Conservation (phyloP, 257 asterid species). For the Galeopsis tetrahit region DNA sequence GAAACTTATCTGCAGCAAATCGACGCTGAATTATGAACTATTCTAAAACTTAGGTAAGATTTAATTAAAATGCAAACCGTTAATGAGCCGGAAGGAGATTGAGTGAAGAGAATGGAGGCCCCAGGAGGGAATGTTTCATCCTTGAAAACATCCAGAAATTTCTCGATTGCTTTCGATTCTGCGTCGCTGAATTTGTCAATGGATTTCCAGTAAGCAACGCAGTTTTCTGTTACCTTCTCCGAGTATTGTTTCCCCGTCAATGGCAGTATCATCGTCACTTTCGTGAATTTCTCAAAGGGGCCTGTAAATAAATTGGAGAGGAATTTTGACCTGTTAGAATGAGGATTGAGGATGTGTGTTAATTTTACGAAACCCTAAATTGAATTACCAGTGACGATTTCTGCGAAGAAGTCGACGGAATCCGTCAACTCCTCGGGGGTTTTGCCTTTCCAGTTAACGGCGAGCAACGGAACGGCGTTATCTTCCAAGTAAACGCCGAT, state of each 20-base stretch:
- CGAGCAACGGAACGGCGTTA: slow-evolving; percentile 56
- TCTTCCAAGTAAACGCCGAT: slow-evolving; percentile 81
- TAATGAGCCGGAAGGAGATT: slow-evolving; percentile 71
- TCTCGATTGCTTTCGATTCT: slow-evolving; percentile 61
- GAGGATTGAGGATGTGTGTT: neutral
- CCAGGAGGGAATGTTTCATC: slow-evolving; percentile 73
- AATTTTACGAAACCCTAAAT: neutral
- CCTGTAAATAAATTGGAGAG: slow-evolving; percentile 43
- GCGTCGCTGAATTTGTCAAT: slow-evolving; percentile 62
- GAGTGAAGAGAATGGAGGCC: slow-evolving; percentile 82
- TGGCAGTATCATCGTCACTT: slow-evolving; percentile 78
- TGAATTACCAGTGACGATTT: slow-evolving; percentile 61
- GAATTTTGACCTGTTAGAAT: neutral
- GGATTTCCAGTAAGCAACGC: slow-evolving; percentile 74
- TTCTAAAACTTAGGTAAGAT: neutral
- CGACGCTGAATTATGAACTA: neutral
- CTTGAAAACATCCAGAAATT: slow-evolving; percentile 59
- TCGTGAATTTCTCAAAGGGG: slow-evolving; percentile 74
- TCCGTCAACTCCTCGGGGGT: slow-evolving; percentile 58
- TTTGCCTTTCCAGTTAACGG: slow-evolving; percentile 85
- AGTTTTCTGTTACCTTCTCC: slow-evolving; percentile 84
- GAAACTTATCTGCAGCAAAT: slow-evolving; percentile 67
- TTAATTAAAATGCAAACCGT: slow-evolving; percentile 42
- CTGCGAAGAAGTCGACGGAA: slow-evolving; percentile 71
- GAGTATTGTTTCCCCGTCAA: slow-evolving; percentile 88